These are phyloP conservation scores for Chaetomium sp. DNA, from an alignment of 2,329 filamentous ascomycete species.

Conservation along the genomic window DNA sequence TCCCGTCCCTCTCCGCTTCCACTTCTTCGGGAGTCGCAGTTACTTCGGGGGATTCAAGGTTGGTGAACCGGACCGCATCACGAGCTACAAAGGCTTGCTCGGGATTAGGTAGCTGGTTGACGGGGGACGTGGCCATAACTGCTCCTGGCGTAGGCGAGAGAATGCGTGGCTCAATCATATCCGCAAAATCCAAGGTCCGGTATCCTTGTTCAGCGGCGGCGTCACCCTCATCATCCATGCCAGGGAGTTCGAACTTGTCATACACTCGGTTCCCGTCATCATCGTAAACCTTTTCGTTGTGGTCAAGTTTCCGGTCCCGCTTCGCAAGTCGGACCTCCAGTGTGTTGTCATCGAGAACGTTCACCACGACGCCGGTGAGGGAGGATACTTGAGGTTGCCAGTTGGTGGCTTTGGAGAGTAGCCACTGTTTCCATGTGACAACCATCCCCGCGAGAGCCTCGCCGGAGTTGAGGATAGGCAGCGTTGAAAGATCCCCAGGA, in stretches of 20 bases:
- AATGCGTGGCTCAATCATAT: slow-evolving; percentile 70
- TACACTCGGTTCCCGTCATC: slow-evolving; percentile 71
- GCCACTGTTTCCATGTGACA: slow-evolving; percentile 68
- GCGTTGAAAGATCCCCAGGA: slow-evolving; percentile 56
- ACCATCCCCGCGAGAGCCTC: slow-evolving; percentile 61
- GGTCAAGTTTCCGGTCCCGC: slow-evolving; percentile 62
- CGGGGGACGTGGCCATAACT: slow-evolving; percentile 2
- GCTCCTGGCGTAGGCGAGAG: slow-evolving; percentile 48
- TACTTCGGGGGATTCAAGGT: neutral
- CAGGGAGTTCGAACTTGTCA: slow-evolving; percentile 74
- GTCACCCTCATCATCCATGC: slow-evolving; percentile 57
- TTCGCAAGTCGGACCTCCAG: slow-evolving; percentile 68
- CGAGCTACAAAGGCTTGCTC: neutral
- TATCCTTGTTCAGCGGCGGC: slow-evolving; percentile 61
- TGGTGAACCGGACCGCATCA: neutral
- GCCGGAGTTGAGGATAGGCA: slow-evolving; percentile 53
- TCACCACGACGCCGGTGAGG: slow-evolving; percentile 68
- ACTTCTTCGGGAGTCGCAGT: neutral
- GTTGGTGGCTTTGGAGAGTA: slow-evolving; percentile 61
- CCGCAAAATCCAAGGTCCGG: slow-evolving; percentile 60
- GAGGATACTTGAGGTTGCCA: slow-evolving; percentile 67
- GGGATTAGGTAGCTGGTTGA: neutral
- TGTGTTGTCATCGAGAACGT: slow-evolving; percentile 53
- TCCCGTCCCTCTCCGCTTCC: neutral
- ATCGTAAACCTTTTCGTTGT: slow-evolving; percentile 63